phyloP scores from a whole-genome alignment of 495 filamentous ascomycete genomes.

The Tuber brumale region DNA sequence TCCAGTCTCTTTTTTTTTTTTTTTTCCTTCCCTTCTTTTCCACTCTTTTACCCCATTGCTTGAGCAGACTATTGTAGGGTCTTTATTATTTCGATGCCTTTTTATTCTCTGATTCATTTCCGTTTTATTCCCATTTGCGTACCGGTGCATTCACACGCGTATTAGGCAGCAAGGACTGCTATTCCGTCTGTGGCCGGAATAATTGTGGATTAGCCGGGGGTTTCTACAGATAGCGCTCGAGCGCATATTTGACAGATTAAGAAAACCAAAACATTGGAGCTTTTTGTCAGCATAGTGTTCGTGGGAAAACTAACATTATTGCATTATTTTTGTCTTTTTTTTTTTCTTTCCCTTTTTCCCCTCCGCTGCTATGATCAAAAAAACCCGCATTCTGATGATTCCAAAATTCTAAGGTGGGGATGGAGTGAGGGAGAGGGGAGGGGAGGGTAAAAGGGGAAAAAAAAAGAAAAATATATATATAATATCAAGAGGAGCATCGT shows the following conservation, averaged over 20 bases:
- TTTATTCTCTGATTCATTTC: background rate
- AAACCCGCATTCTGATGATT: background rate
- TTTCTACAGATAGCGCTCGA: background rate
- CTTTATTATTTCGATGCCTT: background rate
- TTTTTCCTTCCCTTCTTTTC: background rate
- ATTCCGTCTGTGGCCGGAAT: background rate
- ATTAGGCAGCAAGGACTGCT: background rate
- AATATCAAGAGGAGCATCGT: background rate
- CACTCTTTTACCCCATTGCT: background rate
- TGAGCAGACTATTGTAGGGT: no score
- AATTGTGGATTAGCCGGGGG: background rate
- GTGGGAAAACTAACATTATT: background rate
- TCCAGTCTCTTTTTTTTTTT: background rate
- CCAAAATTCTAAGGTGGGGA: background rate
- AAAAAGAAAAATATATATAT: background rate
- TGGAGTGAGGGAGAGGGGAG: no score
- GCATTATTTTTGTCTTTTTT: background rate
- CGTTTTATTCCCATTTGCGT: background rate
- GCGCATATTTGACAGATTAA: background rate
- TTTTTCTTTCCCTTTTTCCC: background rate
- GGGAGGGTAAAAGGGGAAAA: background rate
- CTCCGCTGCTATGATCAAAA: background rate
- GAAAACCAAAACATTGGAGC: background rate
- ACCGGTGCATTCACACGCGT: background rate
- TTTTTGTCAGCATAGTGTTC: background rate